Percentiles rank a stretch among this genome's conserved stretches.
Evolutionary conservation across 768 basidiomycete species (phyloP).

Genomic region (Cubamyces sp.): DNA sequence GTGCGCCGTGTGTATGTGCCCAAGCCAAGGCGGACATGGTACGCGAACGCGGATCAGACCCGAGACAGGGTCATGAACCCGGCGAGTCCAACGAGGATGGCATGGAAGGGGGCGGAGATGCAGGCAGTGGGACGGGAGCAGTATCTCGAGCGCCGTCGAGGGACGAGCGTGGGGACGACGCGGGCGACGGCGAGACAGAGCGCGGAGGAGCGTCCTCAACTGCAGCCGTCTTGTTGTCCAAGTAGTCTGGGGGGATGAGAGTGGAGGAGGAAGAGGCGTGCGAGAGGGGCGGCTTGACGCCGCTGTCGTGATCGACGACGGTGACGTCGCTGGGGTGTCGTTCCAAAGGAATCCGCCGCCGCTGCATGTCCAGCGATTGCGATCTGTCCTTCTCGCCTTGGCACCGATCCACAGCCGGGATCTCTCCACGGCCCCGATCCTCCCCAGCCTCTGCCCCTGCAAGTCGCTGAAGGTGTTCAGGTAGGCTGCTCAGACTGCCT

Average conservation of each 20-base stretch:
- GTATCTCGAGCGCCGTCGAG: not conserved
- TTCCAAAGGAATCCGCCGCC: slow-evolving; percentile 1
- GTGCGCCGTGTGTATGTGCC: slow-evolving; percentile 16
- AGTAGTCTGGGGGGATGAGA: not conserved
- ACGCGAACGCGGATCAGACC: not conserved
- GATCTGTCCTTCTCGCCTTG: slow-evolving; percentile 1
- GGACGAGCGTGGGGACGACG: not conserved
- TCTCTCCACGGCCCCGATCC: not conserved
- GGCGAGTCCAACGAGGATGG: not conserved
- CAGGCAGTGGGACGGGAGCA: not conserved
- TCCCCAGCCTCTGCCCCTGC: not conserved
- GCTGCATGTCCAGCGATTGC: slow-evolving; percentile 6
- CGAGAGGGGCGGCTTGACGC: slow-evolving; percentile 1
- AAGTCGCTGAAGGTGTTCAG: not conserved
- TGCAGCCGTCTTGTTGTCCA: not conserved
- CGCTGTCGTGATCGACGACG: not conserved
- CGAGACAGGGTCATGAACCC: not conserved
- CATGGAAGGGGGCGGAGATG: not conserved
- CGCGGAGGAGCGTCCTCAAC: not conserved
- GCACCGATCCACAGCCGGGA: not conserved
- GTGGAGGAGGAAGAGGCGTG: slow-evolving; percentile 3
- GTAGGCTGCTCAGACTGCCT: slow-evolving; percentile 6
- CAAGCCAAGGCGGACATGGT: not conserved
- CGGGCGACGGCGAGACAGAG: not conserved
- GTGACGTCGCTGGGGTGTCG: slow-evolving; percentile 5